Conservation (phyloP, 2,329 filamentous ascomycete species). For the Acrodontium crateriforme region DNA sequence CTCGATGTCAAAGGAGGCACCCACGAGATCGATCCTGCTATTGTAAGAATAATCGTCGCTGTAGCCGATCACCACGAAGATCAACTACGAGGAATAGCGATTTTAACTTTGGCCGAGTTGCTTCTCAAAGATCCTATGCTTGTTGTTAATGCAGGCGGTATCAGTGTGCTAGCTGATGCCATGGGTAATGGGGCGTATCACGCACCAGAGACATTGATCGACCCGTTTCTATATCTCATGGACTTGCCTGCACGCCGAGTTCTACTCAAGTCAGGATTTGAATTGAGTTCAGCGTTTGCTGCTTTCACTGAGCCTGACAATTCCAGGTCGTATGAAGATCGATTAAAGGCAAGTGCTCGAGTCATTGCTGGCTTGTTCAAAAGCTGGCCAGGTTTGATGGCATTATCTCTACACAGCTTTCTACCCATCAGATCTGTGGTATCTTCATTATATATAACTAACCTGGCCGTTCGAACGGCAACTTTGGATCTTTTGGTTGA, state of each 20-base stretch:
- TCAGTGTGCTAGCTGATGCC: constrained; percentile 79
- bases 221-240: constrained; percentile 77
- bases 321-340: constrained; percentile 43
- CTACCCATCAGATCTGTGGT: constrained; percentile 69
- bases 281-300: constrained; percentile 74
- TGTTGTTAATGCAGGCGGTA: constrained; percentile 68
- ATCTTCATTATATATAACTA: constrained; percentile 47
- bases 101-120: constrained; percentile 86
- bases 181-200: constrained; percentile 84
- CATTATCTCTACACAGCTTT: constrained; percentile 76
- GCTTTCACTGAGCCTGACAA: constrained; percentile 73
- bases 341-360: constrained; percentile 73
- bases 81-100: constrained; percentile 74
- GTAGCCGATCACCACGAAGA: constrained; percentile 80
- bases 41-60: constrained; percentile 80
- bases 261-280: constrained; percentile 76
- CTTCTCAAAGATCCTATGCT: constrained; percentile 73
- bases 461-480: constrained; percentile 50
- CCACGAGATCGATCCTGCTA: constrained; percentile 69
- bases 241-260: constrained; percentile 70
- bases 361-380: constrained; percentile 86
- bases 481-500: constrained; percentile 80
- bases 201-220: constrained; percentile 75
- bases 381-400: constrained; percentile 86
- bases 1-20: constrained; percentile 90